A percentile compares a stretch with the other conserved stretches of the same genome.
phyloP scores from a whole-genome alignment of 257 asterid genomes.

The Ilex asprella region DNA sequence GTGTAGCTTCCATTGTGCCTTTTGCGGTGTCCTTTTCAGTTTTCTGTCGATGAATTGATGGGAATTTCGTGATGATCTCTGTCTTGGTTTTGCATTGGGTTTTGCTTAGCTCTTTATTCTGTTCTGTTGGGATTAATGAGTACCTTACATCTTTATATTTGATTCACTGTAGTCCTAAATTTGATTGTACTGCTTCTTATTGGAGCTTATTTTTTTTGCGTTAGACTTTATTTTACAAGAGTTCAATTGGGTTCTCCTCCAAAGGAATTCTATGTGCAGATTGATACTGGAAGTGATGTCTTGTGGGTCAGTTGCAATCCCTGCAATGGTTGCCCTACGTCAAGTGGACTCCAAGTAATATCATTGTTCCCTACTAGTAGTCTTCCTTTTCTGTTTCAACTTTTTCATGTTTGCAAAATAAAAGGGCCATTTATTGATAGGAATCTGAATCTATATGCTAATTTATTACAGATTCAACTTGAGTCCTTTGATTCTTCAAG shows the following conservation, averaged over 20 bases:
- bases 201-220: constrained; percentile 16
- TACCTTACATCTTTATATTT: background rate
- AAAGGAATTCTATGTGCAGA: constrained; percentile 86
- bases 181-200: background rate
- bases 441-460: too few relatives aligned
- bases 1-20: background rate
- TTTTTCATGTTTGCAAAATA: background rate
- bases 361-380: background rate
- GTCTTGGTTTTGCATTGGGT: background rate
- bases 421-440: too few relatives aligned
- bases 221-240: constrained; percentile 83
- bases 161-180: background rate
- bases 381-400: background rate
- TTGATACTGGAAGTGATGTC: constrained; percentile 98
- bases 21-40: background rate
- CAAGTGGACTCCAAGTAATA: constrained; percentile 87
- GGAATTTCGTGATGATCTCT: background rate
- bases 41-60: background rate
- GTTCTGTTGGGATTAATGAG: background rate
- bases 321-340: constrained; percentile 86
- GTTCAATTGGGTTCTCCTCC: constrained; percentile 87
- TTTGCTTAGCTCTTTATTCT: background rate
- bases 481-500: constrained; percentile 80
- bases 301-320: constrained; percentile 89
- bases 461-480: constrained; percentile 52